Base-by-base conservation (phyloP, 169 alveolate genomes). In the Plasmodium relictum region DNA sequence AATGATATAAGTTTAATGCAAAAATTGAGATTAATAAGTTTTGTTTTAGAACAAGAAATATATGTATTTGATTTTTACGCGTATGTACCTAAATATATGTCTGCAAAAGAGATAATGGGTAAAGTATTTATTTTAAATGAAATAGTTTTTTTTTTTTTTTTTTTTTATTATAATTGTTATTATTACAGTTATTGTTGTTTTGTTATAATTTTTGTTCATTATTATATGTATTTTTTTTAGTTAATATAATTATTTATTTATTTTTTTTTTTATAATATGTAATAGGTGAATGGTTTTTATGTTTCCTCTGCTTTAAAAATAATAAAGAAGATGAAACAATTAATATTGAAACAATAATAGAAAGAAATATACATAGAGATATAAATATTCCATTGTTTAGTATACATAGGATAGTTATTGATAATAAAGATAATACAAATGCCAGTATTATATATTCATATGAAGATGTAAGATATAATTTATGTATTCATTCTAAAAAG, bases 1-100 rank as follows among this genome's bases (percentile, higher is more conserved):
- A 70, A 85, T n/a, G 92, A 85, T 12, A 85, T 85, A 69, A 85
- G 92, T 52, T 73, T 85, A 71, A 85, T 70, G 73, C 92, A 85
- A 56, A 85, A 70, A 8, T 42, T 85, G 26, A 70, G 44, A 52
- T 59, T 85, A 52, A 70, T 85, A 20, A 85, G 92, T 48, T 71
- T 85, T 73, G 92, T 85, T 8, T 24, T 85, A 45, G 92, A 85
- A 37, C 92, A 85, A 48, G 92, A 85, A 85, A 50, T 85, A 48
- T 85, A 31, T 31, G 92, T 85, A 18, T 85, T 85, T 59, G 92
- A 85, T 69, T 85, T 85, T 68, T 85, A 85, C 52, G 87, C 92
- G 42, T 85, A 70, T 39, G 92, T 86, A 3, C 87, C 74, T 8
- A 86, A 86, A 63, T 86, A 86, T 20, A 86, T 70, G 92, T 86